Evolutionary conservation across 371 early-diverging fungal species (phyloP), one percentile per base, ranked within the genome.

Genomic region (Zychaea mexicana): DNA sequence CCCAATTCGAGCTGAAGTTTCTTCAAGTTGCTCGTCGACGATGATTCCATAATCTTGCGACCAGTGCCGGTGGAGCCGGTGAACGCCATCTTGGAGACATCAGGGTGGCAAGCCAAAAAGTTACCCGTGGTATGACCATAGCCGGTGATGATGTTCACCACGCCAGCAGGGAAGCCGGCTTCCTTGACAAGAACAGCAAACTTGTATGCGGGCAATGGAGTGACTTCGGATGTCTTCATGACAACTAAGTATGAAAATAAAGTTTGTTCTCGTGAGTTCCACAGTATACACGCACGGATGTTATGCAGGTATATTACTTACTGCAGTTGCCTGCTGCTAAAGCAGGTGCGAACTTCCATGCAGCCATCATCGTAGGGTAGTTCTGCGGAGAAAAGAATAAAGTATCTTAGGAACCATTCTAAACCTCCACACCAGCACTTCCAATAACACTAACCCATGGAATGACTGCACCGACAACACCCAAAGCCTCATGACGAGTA

Each of bases 291-390:
- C n/a, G n/a, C n/a, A n/a, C n/a, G n/a, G 31, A 57, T 45, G 52
- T 12, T 26, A 42, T 54, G 26, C 6, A 46, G 7, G n/a, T 6
- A 22, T 32, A 17, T 57, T 39, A 68, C 84, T 83, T 76, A 80
- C 79, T 70, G 57, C 82, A 78, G 67, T 82, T 82, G 46, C 92
- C 92, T 13, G 88, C 73, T 2, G 92, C 93, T 53, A 95, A 84
- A 9, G 93, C 92, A 21, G 96, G 94, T 17, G 91, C 94, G 33
- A 95, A 81, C 76, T 95, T 96, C 94, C 93, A 93, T 5, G 87
- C 81, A 31, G 90, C 81, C 71, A 94, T 84, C 68, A 87, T 74
- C 26, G 92, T 74, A n/a, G 96, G 93, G 65, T 90, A 94, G 77
- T 94, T 94, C 63, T 56, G n/a, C n/a, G n/a, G n/a, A n/a, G n/a